phyloP scores from a whole-genome alignment of 208 protist species.

The Trypanosoma platydactyli region DNA sequence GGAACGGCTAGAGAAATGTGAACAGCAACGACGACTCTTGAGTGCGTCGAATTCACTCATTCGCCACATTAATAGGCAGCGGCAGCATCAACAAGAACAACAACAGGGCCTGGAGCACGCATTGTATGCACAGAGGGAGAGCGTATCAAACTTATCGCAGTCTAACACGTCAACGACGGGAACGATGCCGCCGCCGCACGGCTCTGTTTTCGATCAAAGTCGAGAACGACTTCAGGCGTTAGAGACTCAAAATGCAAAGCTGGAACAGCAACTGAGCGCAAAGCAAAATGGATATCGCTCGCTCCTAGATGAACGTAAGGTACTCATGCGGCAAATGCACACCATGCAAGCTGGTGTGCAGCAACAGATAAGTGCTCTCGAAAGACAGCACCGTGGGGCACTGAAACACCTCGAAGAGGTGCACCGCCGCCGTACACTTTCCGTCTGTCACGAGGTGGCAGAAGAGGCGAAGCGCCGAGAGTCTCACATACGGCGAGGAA shows the following conservation, averaged over 20 bases:
- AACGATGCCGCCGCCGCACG: not conserved
- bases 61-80: not conserved
- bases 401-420: conserved; percentile 20
- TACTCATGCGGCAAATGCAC: conserved; percentile 3
- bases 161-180: not conserved
- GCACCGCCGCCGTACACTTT: conserved; percentile 2
- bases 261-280: conserved; percentile 4
- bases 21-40: not conserved
- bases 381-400: conserved; percentile 16
- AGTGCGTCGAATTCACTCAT: not conserved
- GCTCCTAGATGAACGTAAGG: conserved; percentile 16
- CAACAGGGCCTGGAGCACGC: not conserved
- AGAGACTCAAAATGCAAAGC: not conserved
- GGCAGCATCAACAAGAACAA: not conserved
- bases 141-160: not conserved
- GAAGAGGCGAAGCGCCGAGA: not conserved
- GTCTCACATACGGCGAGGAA: not conserved
- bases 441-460: not conserved
- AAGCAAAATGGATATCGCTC: conserved; percentile 5
- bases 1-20: conserved; percentile 6
- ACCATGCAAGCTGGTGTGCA: conserved; percentile 1
- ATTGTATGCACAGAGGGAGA: not conserved
- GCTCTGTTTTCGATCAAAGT: not conserved
- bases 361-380: not conserved
- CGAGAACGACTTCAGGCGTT: conserved; percentile 1